Conservation (phyloP, 306 rosid genomes). For the Quercus aquifolioides region DNA sequence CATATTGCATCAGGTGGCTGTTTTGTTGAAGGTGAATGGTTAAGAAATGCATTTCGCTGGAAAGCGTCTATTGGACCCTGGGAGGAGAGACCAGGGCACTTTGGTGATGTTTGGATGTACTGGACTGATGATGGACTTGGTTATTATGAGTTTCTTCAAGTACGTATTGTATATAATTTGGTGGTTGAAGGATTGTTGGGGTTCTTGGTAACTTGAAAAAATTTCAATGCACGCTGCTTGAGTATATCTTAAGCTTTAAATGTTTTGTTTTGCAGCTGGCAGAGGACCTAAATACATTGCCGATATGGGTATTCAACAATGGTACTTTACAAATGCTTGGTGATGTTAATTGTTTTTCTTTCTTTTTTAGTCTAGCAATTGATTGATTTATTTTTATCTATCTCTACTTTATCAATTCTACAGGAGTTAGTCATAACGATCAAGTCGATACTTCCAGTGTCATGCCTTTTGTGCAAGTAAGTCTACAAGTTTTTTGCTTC, state of each 20-base stretch:
- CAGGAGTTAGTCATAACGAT: conserved; percentile 88
- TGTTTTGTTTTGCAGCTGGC: conserved; percentile 54
- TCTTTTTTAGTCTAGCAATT: background rate
- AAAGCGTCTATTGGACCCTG: conserved; percentile 81
- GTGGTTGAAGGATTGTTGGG: background rate
- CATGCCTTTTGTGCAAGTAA: conserved; percentile 74
- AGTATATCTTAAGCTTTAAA: background rate
- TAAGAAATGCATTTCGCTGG: conserved; percentile 99
- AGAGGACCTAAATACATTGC: conserved; percentile 75
- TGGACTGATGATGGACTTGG: conserved; percentile 99
- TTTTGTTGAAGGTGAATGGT: conserved; percentile 92
- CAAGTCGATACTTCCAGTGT: conserved; percentile 54
- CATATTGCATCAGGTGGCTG: conserved; percentile 65
- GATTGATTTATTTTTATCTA: conserved; percentile 3
- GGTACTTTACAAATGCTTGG: conserved; percentile 43
- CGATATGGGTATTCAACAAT: conserved; percentile 95
- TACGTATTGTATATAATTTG: conserved; percentile 24
- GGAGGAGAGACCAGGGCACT: conserved; percentile 99
- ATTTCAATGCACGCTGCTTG: background rate
- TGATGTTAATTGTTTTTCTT: background rate
- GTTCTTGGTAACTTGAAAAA: background rate
- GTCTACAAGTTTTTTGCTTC: background rate
- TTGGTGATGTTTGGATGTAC: conserved; percentile 97
- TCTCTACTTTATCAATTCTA: conserved; percentile 19
- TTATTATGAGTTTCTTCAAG: conserved; percentile 92